Evolutionary conservation across 1,139 yeast species (phyloP), one percentile per base, ranked within the genome.

Genomic region (Sugiyamaella pinicola): DNA sequence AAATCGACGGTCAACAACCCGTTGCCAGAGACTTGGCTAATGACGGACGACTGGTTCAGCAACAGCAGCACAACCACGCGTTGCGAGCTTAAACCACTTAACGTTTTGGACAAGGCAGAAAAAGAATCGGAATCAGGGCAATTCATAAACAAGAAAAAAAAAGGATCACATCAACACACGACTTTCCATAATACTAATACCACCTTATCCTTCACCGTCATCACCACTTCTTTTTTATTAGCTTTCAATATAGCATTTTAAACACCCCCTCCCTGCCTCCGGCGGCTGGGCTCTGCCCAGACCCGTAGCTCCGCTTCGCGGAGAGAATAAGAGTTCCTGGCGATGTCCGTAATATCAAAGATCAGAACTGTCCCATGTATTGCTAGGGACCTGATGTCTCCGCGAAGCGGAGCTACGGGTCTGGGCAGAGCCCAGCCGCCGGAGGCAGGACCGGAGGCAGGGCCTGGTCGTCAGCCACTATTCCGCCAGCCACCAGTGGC

Each of bases 1-100:
- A 57, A 7, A 57, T 57, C 26, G 54, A 47, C 18, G 51, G 43
- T 5, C 45, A 26, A 9, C 15, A 26, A 12, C 22, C 52, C n/a
- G 52, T 31, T 21, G 47, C 17, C 12, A 18, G 41, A 33, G 47
- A 43, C 8, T n/a, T 34, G 38, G 18, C 47, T 7, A 34, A 43
- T n/a, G 47, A 43, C 13, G 26, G 13, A 3, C 15, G 47, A 34
- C 24, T 48, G 18, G 43, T 31, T 13, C 43, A 46, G 10, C 49
- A 46, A n/a, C 49, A 46, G 37, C 49, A 46, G 29, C 49, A 45
- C 12, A 18, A 31, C 17, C 48, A 45, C 17, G 48, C 49, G 2
- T 17, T 46, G 26, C 22, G 49, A 46, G 49, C 49, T 10, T 46
- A 46, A 38, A 29, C 21, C 9, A 5, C 4, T 8, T 8, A 15